Base-by-base conservation (phyloP, 2,329 filamentous ascomycete species). In the Phialophora macrospora region DNA sequence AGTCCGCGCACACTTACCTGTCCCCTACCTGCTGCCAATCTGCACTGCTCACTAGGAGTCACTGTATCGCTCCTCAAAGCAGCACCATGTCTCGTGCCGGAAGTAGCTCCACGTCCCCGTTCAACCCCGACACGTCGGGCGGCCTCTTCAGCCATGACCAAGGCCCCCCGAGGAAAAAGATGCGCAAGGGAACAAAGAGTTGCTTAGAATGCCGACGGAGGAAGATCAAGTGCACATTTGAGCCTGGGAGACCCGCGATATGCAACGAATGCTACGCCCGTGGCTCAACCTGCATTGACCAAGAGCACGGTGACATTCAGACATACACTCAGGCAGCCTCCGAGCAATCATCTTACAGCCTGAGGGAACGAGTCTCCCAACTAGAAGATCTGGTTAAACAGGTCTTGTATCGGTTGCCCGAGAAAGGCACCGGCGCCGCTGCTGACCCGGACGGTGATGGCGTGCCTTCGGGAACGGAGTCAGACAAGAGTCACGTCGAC, bases 111-210 rank as follows among this genome's bases (percentile, higher is more conserved):
- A 65, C 64, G 28, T 69, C 67, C 34, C 67, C 67, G 26, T 69
- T 66, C 60, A 63, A 69, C 62, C 30, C 58, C 8, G 67, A 69
- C 44, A 55, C 60, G 9, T 54, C 55, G 14, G 62, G 57, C 9
- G 8, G 60, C 24, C 14, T 26, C n/a, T 69, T 73, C 62, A 72
- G 67, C 55, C 64, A 78, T 55, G 59, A 61, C 9, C 72, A 76
- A 54, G 77, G 72, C 1, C 77, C 75, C 2, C 72, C 77, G n/a
- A 75, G 75, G 38, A 80, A 80, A 71, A 79, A 74, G 67, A 79
- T 80, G 77, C 72, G 78, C 52, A 80, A 80, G 52, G 78, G 78
- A 22, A 80, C 78, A 24, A 79, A 76, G 66, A 80, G 78, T 65
- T 80, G 78, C 70, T 70, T 73, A 56, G 78, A 80, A 72, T 80